Base-by-base conservation (phyloP, 441 rosid genomes). In the Populus tomentosa region DNA sequence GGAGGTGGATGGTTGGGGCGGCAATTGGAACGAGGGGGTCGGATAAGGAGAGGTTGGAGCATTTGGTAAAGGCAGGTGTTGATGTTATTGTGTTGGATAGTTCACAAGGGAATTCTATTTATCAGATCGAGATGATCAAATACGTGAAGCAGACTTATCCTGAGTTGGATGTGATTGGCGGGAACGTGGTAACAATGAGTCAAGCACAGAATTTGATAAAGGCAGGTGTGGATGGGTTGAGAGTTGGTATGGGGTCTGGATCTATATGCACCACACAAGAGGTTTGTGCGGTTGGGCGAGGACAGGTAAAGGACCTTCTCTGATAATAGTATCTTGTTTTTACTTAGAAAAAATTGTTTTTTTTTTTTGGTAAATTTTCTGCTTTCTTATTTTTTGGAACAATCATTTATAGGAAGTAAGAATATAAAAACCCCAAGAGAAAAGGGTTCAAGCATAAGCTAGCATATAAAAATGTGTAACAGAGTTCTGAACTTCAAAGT, bases 201-300 rank as follows among this genome's bases (percentile, higher is more conserved):
- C 99, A 95, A 83, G 95, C 99, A 2, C 89, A 89, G 72, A 95
- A 93, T 86, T 85, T 95, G 88, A 93, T 93, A 79, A 80, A 89
- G 75, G 91, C 93, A 0, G 97, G 98, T 75, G 95, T 83, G 18
- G 97, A 93, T 85, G 98, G 94, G 23, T 77, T 95, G 80, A 85
- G 99, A 84, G 92, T 95, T 32, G 96, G 97, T 66, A 95, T 93
- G 99, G 99, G 98, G 10, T 95, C 97, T 74, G 99, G 98, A 21
- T 91, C 97, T 67, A 95, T 95, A 63, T 95, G 99, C 79, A 95
- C 99, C 61, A 95, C 97, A 9, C 98, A 95, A 84, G 98, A 93
- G 82, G 99, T 95, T 75, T 93, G 99, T 73, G 99, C 99, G 0
- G 98, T 93, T 71, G 98, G 99, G 16, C 85, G 98, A 26, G 98